phyloP scores from a whole-genome alignment of 805 yeast species.

The Clavispora vitiphila region DNA sequence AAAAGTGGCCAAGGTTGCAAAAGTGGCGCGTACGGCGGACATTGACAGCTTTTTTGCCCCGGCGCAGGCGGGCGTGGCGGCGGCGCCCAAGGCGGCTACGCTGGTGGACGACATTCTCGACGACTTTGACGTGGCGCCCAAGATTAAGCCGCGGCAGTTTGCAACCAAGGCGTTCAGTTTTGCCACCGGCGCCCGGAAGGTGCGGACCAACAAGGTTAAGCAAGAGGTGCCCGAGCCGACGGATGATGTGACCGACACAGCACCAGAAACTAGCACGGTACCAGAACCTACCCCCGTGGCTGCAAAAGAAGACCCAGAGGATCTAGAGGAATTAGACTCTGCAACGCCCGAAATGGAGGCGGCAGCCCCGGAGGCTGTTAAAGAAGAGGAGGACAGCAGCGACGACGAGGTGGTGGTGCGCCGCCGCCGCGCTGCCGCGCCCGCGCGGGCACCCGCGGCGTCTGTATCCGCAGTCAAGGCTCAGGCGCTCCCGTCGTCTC shows the following conservation, averaged over 20 bases:
- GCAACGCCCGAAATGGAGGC: neutral
- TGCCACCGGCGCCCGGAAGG: constrained; percentile 16
- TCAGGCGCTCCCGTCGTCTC: constrained; percentile 17
- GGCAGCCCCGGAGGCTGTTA: constrained; percentile 3
- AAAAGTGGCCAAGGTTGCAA: constrained; percentile 26
- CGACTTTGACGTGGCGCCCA: constrained; percentile 14
- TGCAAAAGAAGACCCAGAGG: too few species aligned
- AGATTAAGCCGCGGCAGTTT: constrained; percentile 13
- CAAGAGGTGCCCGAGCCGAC: too few species aligned
- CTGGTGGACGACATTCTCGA: constrained; percentile 17
- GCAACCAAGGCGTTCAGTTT: constrained; percentile 31
- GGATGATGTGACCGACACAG: constrained; percentile 6
- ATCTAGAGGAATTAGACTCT: too few species aligned
- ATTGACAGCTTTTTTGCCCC: constrained; percentile 50
- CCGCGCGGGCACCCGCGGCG: constrained; percentile 34
- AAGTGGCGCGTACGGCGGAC: constrained; percentile 41
- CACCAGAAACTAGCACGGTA: too few species aligned
- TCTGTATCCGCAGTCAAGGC: constrained; percentile 39
- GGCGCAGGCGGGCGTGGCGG: constrained; percentile 10
- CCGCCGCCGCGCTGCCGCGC: constrained; percentile 45
- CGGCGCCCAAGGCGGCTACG: constrained; percentile 22
- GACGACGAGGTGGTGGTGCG: constrained; percentile 54
- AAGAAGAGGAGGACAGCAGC: constrained; percentile 43
- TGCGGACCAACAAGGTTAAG: too few species aligned
- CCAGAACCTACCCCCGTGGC: too few species aligned